A percentile compares a stretch with the other conserved stretches of the same genome.
Conservation (phyloP, 2,329 filamentous ascomycete genomes). For the Cadophora sp. region DNA sequence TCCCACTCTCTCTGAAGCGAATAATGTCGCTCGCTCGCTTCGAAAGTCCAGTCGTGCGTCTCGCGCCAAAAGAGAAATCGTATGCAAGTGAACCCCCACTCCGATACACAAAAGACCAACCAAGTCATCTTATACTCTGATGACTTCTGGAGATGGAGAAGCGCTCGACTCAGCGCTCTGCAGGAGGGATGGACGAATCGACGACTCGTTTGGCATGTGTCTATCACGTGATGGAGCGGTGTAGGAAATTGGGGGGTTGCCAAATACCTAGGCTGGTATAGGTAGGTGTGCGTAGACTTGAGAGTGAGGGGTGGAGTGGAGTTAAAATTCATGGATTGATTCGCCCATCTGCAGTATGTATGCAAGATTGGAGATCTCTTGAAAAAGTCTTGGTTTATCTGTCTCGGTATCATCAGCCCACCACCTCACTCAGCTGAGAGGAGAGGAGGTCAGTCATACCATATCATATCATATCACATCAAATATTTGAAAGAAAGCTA, state of each 20-base stretch:
- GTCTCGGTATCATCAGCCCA: conserved; percentile 1
- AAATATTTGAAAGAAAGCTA: too few relatives aligned
- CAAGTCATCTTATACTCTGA: background rate
- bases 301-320: conserved; percentile 2
- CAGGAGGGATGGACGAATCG: background rate
- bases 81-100: background rate
- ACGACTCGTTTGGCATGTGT: background rate
- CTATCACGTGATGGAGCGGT: conserved; percentile 8
- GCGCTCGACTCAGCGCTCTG: background rate
- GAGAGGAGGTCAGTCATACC: too few relatives aligned
- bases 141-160: background rate
- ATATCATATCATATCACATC: too few relatives aligned
- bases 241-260: background rate
- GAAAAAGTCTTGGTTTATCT: background rate
- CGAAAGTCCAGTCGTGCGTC: background rate
- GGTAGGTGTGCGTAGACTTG: background rate
- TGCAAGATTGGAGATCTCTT: conserved; percentile 2
- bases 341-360: conserved; percentile 1
- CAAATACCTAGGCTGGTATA: too few relatives aligned
- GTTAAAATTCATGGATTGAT: too few relatives aligned
- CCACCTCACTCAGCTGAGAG: background rate
- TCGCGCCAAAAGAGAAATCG: background rate
- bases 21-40: too few relatives aligned
- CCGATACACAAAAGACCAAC: background rate
- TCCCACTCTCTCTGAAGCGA: conserved; percentile 3